A percentile compares a stretch with the other conserved stretches of the same genome.
Conservation (phyloP, 306 rosid genomes). For the Ormosia emarginata region DNA sequence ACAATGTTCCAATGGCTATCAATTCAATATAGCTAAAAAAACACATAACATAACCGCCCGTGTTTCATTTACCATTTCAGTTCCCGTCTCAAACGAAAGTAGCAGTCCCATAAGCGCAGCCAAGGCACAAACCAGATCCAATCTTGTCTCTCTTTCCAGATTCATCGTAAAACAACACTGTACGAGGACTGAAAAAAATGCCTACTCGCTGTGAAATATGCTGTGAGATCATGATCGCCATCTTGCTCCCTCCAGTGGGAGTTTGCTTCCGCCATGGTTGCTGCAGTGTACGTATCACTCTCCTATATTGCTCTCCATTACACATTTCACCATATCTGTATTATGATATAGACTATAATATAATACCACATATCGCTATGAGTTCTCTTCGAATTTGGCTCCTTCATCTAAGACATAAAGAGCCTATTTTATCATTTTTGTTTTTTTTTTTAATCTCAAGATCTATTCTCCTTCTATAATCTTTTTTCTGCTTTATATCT, state of each 20-base stretch:
- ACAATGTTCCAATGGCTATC: neutral
- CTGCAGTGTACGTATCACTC: slow-evolving; percentile 53
- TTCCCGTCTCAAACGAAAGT: neutral
- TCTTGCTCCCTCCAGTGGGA: slow-evolving; percentile 75
- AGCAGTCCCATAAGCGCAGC: neutral
- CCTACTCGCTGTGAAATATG: slow-evolving; percentile 56
- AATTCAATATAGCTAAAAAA: neutral
- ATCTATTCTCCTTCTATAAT: neutral
- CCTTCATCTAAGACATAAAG: neutral
- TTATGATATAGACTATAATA: no score
- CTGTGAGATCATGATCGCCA: slow-evolving; percentile 67
- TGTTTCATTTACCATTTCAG: neutral
- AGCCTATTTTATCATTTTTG: neutral
- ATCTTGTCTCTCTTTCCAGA: neutral
- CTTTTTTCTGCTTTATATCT: neutral
- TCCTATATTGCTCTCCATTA: neutral
- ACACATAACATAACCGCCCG: neutral
- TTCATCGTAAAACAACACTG: neutral
- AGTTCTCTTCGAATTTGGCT: neutral
- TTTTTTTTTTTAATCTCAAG: neutral
- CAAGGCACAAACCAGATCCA: neutral
- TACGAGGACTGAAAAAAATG: slow-evolving; percentile 37
- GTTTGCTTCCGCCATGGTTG: slow-evolving; percentile 87
- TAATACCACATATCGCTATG: neutral
- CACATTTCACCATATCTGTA: neutral